Evolutionary conservation across 495 filamentous ascomycete species (phyloP), one percentile per base, ranked within the genome.

Genomic region (Tuber magnatum): DNA sequence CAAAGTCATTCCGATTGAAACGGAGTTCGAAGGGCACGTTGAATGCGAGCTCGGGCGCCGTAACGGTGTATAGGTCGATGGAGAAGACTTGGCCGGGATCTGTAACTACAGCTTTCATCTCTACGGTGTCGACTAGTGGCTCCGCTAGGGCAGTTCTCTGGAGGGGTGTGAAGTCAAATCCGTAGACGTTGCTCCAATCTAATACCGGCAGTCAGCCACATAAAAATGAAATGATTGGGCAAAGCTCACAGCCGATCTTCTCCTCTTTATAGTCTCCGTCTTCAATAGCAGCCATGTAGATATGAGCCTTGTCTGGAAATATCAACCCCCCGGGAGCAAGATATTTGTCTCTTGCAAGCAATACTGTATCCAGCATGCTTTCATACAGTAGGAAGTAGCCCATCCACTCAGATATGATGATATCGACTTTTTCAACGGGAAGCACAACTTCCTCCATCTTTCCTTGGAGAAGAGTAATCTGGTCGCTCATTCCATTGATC

Each of bases 321-420:
- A 97, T 94, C 75, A 97, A 87, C 43, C 95, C 95, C 77, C 89
- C 92, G 24, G 91, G 89, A 70, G 85, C 87, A 51, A 99, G 91
- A 86, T 98, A 99, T 75, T 86, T 89, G 87, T 99, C 94, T 80
- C 95, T 89, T 32, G 95, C 95, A 83, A 92, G 97, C 61, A 99
- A 89, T 22, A 99, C 96, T 51, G 92, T 96, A 76, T 97, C 94
- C 75, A 99, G 86, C 95, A 99, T 99, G 86, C 91, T 92, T 87
- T 99, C 95, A 86, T 97, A 99, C 65, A 98, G 89, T 69, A 99
- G 88, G 86, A 95, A 97, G 86, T 99, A 99, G 69, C 95, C 95
- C 95, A 99, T 99, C 95, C 95, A 99, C 86, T 99, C 95, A 43
- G 93, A 97, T 76, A 99, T 93, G 85, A 99, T 99, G 82, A 99